Evolutionary conservation across 2,329 filamentous ascomycete species (phyloP), one percentile per base, ranked within the genome.

Genomic region (Grosmannia serpens): DNA sequence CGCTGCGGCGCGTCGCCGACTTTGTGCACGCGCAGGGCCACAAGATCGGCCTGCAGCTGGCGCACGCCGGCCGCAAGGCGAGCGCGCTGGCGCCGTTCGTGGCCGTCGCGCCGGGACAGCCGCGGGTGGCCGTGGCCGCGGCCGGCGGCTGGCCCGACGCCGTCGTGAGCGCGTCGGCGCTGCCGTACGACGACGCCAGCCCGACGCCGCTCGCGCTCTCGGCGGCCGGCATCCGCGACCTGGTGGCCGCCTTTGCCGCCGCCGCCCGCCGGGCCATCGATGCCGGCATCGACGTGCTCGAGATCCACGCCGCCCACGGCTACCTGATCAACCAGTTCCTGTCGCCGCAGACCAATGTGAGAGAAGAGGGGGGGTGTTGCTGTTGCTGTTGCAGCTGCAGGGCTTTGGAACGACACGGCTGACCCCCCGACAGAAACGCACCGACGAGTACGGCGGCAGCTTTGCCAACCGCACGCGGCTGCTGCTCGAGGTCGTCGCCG

Each of bases 21-120:
- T 95, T 91, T 62, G 82, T 87, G 2, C 90, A 95, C 74, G 83
- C 81, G 29, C 91, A 95, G 71, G 80, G 79, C 67, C 85, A 90
- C 67, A 83, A 87, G 63, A 83, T 89, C 56, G 89, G 82, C 56
- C 85, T 95, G 61, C 91, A 96, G 74, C 77, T 95, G 5, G 88
- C 76, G 1, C 91, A 96, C 67, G 90, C 89, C 0, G 91, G 91
- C 2, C 76, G 85, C 58, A 88, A 88, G 70, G 84, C 80, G 2
- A 81, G 76, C 69, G 82, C 75, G 1, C 66, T 83, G 24, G 76
- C 83, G 0, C 81, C 82, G 0, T 92, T 87, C 86, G 22, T 60
- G 71, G 89, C 77, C 62, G 74, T 66, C 17, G 59, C 67, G 61
- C 10, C 70, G 68, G 59, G 82, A 65, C 68, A 76, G 75, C 49